Percentiles rank a stretch among this genome's conserved stretches.
Evolutionary conservation across 306 rosid genomes (phyloP).

Genomic region (apple (Malus domestica)): ASM211411v1 NC_041802.1:31239001-31239500

Average conservation of each 20-base stretch:
- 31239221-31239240: constrained; percentile 84
- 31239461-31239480: constrained; percentile 97
- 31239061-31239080: neutral
- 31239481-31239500: constrained; percentile 98
- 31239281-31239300: constrained; percentile 98
- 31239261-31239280: constrained; percentile 98
- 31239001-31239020: neutral
- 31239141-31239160: constrained; percentile 1
- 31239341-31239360: constrained; percentile 97
- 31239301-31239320: constrained; percentile 87
- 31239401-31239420: constrained; percentile 99
- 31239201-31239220: constrained; percentile 88
- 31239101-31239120: neutral
- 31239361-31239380: constrained; percentile 86
- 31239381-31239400: constrained; percentile 93
- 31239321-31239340: constrained; percentile 78
- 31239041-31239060: neutral
- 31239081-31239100: neutral
- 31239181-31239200: constrained; percentile 43
- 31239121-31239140: neutral
- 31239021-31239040: neutral
- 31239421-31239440: constrained; percentile 91
- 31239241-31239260: constrained; percentile 79
- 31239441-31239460: constrained; percentile 89
- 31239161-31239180: neutral